These are phyloP conservation scores for Paraphaeosphaeria sporulosa DNA, from an alignment of 2,329 filamentous ascomycete genomes.

Conservation along the genomic window DNA sequence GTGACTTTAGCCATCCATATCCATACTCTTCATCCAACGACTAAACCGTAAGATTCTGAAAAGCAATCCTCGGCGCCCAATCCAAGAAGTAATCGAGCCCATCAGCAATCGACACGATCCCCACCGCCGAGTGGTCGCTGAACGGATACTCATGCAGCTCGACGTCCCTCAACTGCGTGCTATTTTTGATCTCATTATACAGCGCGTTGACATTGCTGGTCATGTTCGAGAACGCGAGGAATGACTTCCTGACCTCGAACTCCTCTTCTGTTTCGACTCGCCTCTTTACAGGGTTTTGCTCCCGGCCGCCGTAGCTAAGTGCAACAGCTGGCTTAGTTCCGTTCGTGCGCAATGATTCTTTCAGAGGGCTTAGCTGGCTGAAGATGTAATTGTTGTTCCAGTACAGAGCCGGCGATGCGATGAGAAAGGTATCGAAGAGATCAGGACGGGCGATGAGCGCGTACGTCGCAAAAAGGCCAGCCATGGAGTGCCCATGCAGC, in stretches of 20 bases:
- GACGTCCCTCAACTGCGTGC: slow-evolving; percentile 33
- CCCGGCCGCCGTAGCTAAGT: slow-evolving; percentile 40
- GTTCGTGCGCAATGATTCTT: slow-evolving; percentile 9
- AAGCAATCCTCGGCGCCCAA: slow-evolving; percentile 17
- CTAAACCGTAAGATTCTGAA: background rate
- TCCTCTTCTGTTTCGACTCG: slow-evolving; percentile 37
- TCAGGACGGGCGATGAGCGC: slow-evolving; percentile 51
- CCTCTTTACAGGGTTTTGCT: slow-evolving; percentile 36
- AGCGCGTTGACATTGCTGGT: slow-evolving; percentile 30
- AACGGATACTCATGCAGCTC: slow-evolving; percentile 40
- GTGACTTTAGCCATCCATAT: background rate
- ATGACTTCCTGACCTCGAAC: slow-evolving; percentile 34
- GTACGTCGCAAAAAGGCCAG: slow-evolving; percentile 58
- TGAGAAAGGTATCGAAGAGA: slow-evolving; percentile 56
- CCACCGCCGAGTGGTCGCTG: slow-evolving; percentile 43
- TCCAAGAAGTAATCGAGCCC: slow-evolving; percentile 46
- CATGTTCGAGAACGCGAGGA: slow-evolving; percentile 35
- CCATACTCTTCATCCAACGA: background rate
- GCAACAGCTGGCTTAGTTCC: slow-evolving; percentile 40
- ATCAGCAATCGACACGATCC: slow-evolving; percentile 35
- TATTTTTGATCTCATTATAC: slow-evolving; percentile 32
- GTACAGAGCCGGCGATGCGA: slow-evolving; percentile 57
- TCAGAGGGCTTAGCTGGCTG: slow-evolving; percentile 32
- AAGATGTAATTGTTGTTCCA: slow-evolving; percentile 57
- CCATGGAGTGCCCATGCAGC: slow-evolving; percentile 60